A percentile compares a stretch with the other conserved stretches of the same genome.
Evolutionary conservation across 176 grass and related monocot genomes (phyloP).

Genomic region (Lolium perenne): DNA sequence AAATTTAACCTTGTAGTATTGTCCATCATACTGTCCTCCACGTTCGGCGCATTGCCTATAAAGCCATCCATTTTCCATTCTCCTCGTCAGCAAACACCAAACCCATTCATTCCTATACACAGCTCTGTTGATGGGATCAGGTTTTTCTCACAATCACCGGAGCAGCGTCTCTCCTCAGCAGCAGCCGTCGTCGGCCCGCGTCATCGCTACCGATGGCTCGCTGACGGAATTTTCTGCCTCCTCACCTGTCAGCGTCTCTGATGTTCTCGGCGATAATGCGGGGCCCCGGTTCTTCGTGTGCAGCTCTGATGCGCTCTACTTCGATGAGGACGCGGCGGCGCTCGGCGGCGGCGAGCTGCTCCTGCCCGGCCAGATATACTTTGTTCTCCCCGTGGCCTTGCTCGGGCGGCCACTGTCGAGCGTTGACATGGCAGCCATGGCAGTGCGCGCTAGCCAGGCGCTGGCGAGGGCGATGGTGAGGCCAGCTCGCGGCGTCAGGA

Average conservation of each 20-base stretch:
- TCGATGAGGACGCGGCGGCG: constrained; percentile 42
- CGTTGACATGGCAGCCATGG: constrained; percentile 70
- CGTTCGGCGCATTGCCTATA: constrained; percentile 38
- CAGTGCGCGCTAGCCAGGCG: constrained; percentile 61
- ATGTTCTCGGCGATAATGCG: constrained; percentile 35
- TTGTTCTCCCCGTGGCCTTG: constrained; percentile 51
- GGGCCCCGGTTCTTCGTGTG: constrained; percentile 50
- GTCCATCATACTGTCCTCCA: background rate
- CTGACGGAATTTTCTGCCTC: constrained; percentile 44
- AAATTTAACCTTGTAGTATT: background rate
- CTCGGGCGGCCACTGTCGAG: constrained; percentile 45
- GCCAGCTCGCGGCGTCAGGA: background rate
- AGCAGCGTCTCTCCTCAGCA: constrained; percentile 38
- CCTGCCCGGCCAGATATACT: constrained; percentile 31
- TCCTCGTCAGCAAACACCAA: constrained; percentile 19
- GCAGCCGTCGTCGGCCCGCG: constrained; percentile 38
- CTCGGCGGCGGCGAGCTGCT: constrained; percentile 54
- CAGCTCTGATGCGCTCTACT: constrained; percentile 75
- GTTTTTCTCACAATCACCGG: constrained; percentile 48
- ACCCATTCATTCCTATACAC: background rate
- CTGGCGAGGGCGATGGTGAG: constrained; percentile 16
- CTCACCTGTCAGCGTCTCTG: constrained; percentile 23
- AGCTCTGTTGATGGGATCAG: constrained; percentile 52
- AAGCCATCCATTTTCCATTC: background rate
- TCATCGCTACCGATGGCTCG: constrained; percentile 66